Evolutionary conservation across 495 filamentous ascomycete species (phyloP).

Genomic region (Tuber umbilicatum): DNA sequence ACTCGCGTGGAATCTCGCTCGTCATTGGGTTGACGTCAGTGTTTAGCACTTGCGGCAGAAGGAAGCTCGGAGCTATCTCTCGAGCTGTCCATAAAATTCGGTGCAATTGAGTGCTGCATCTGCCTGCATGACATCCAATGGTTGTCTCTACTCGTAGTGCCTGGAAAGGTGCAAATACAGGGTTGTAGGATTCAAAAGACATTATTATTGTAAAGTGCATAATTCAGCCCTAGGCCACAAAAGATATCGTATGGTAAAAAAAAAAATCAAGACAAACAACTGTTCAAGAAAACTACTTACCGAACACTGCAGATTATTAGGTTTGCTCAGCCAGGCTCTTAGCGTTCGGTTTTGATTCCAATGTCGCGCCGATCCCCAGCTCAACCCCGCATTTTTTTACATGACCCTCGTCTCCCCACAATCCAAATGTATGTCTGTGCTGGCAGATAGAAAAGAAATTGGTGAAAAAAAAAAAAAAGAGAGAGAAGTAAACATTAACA

Average conservation of each 20-base stretch:
- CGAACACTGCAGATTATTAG: background rate
- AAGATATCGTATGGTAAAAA: background rate
- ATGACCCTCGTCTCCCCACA: background rate
- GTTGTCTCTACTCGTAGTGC: background rate
- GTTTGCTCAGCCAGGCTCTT: background rate
- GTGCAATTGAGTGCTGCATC: background rate
- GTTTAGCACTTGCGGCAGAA: background rate
- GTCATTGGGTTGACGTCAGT: conserved; percentile 1
- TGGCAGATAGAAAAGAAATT: background rate
- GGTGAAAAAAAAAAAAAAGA: background rate
- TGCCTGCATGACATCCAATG: background rate
- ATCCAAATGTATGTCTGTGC: background rate
- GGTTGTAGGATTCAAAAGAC: background rate
- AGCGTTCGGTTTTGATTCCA: background rate
- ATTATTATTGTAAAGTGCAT: background rate
- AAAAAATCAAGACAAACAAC: background rate
- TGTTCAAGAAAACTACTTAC: background rate
- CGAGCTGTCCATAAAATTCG: background rate
- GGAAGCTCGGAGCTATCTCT: background rate
- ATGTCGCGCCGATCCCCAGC: background rate
- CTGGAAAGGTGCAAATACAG: background rate
- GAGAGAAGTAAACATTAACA: background rate
- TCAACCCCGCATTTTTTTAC: background rate
- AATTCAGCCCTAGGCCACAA: background rate
- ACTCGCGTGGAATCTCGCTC: background rate